Base-by-base conservation (phyloP, 768 basidiomycete genomes). In the Boletus barrowsii region DNA sequence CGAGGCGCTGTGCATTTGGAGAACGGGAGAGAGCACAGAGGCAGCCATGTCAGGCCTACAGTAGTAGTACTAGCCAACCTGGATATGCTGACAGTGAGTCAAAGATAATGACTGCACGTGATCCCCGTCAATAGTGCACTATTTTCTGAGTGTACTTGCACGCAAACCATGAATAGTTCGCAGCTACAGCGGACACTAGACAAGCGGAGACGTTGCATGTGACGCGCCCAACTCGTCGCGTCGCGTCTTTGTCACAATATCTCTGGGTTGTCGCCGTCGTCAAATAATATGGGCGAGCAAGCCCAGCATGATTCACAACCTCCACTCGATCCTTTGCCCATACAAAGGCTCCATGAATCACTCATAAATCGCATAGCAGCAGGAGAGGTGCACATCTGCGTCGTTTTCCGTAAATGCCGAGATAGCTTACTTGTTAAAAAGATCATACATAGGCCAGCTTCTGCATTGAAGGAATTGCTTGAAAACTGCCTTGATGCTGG, bases 401-500 rank as follows among this genome's bases (percentile, higher is more conserved):
- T 36, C 6, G n/a, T 4, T 40, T 40, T 56, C 40, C 17, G 50
- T 22, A 22, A 10, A 1, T 29, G 22, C 4, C 15, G 1, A 15
- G 13, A 50, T 32, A 10, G 29, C 48, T 63, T 36, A 64, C 60
- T 68, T 68, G 71, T 8, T 37, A 8, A 26, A 1, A 54, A 92
- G 89, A 87, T 93, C 64, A 91, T 93, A 54, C 90, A 91, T 51
- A 70, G 97, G 39, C 97, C 97, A 0, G 84, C 92, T 6, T 98
- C 95, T 56, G 96, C 96, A 3, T 78, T 99, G 50, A 99, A 99
- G 69, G 97, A 98, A 68, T 78, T 98, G 1, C 75, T 99, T 14
- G 97, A 99, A 72, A 98, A 99, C 62, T 80, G 87, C 20, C 79
- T 99, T n/a, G 97, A 99, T 73, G 97, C 97, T 0, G 88, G 91